Percentiles rank a stretch among this genome's conserved stretches.
Evolutionary conservation across 2,329 filamentous ascomycete genomes (phyloP).

Genomic region (Fusarium nelsonii): DNA sequence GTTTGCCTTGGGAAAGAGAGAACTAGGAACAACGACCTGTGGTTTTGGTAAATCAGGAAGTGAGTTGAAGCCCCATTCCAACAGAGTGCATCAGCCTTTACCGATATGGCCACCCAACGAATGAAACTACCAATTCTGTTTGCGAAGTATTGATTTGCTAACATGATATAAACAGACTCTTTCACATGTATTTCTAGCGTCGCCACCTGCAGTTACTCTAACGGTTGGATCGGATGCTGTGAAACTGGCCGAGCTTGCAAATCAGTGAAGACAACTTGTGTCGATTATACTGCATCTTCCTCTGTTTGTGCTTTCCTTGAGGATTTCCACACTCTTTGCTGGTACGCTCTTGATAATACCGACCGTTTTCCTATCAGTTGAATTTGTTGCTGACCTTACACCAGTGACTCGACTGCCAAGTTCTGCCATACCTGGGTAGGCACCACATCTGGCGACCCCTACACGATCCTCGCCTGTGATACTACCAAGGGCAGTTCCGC

Average conservation of each 20-base stretch:
- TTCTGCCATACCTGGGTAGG: slow-evolving; percentile 51
- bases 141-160: not conserved
- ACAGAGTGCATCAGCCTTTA: not conserved
- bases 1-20: slow-evolving; percentile 48
- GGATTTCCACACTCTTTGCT: slow-evolving; percentile 54
- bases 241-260: slow-evolving; percentile 47
- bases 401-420: slow-evolving; percentile 30
- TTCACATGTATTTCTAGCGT: slow-evolving; percentile 48
- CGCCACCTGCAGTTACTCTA: slow-evolving; percentile 47
- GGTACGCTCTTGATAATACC: slow-evolving; percentile 42
- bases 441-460: slow-evolving; percentile 38
- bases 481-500: slow-evolving; percentile 41
- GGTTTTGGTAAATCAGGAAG: slow-evolving; percentile 50
- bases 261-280: slow-evolving; percentile 51
- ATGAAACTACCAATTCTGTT: not conserved
- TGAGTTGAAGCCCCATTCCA: slow-evolving; percentile 39
- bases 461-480: slow-evolving; percentile 49
- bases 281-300: slow-evolving; percentile 48
- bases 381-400: slow-evolving; percentile 15
- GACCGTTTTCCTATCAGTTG: no score
- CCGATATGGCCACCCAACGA: not conserved
- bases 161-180: slow-evolving; percentile 39
- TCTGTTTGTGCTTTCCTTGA: slow-evolving; percentile 44
- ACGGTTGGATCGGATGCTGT: slow-evolving; percentile 52
- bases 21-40: slow-evolving; percentile 48